A percentile compares a stretch with the other conserved stretches of the same genome.
Evolutionary conservation across 768 basidiomycete genomes (phyloP).

Genomic region (Daedaleopsis nitida): DNA sequence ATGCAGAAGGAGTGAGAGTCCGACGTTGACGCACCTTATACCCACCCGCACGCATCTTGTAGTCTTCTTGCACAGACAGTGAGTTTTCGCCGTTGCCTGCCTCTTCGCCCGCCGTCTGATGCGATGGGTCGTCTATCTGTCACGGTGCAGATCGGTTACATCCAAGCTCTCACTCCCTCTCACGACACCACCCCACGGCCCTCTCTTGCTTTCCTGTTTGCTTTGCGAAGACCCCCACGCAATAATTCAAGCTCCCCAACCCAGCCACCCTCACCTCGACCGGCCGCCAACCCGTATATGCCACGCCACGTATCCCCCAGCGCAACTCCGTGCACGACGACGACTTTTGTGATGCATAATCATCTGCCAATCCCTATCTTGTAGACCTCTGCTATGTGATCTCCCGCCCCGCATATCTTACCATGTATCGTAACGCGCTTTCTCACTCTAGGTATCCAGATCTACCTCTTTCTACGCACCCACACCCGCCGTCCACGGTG

Average conservation of each 20-base stretch:
- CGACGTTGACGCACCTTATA: no score
- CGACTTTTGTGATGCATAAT: not conserved
- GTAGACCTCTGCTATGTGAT: not conserved
- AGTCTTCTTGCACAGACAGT: not conserved
- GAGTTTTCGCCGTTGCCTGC: not conserved
- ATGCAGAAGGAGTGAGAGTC: not conserved
- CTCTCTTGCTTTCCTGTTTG: not conserved
- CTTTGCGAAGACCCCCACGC: not conserved
- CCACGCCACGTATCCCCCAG: not conserved
- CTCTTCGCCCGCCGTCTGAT: not conserved
- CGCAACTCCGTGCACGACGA: not conserved
- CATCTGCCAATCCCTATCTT: not conserved
- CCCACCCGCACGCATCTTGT: no score
- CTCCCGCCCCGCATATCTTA: not conserved
- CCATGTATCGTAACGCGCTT: not conserved
- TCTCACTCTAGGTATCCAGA: no score
- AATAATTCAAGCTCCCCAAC: not conserved
- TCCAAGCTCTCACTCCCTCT: not conserved
- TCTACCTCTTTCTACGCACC: no score
- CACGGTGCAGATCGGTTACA: not conserved
- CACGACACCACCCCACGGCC: not conserved
- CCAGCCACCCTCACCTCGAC: not conserved
- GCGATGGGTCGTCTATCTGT: not conserved
- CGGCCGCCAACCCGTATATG: not conserved
- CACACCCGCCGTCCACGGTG: no score